Conservation (phyloP, 352 stramenopile species). For the Phytophthora chlamydospora region DNA sequence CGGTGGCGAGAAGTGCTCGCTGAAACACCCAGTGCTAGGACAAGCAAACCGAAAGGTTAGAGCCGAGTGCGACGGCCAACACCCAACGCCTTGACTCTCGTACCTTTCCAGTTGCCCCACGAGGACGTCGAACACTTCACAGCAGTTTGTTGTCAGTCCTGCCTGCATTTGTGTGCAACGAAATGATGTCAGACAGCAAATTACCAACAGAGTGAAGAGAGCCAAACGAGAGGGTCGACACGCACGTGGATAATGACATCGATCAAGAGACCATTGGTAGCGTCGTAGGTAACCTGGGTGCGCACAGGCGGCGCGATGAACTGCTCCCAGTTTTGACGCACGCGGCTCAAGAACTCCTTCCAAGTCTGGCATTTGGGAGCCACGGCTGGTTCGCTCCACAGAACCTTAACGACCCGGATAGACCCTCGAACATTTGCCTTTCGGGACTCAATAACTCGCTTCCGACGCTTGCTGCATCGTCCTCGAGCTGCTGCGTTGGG, state of each 20-base stretch:
- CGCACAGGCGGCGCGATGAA: conserved; percentile 51
- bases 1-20: conserved; percentile 46
- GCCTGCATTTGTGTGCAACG: conserved; percentile 30
- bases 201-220: neutral
- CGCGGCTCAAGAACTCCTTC: conserved; percentile 24
- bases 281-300: conserved; percentile 69
- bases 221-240: neutral
- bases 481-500: neutral
- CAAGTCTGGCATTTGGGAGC: conserved; percentile 38
- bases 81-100: conserved; percentile 1
- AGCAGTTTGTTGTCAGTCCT: conserved; percentile 36
- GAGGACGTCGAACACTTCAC: conserved; percentile 42
- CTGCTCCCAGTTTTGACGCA: conserved; percentile 37
- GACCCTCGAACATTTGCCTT: conserved; percentile 45
- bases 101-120: conserved; percentile 57
- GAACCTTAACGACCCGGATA: conserved; percentile 88
- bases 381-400: conserved; percentile 81
- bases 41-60: neutral
- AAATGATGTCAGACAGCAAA: conserved; percentile 1
- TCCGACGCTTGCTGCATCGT: conserved; percentile 18
- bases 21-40: conserved; percentile 57
- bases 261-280: conserved; percentile 56
- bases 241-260: conserved; percentile 66
- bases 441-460: conserved; percentile 76
- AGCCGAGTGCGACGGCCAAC: too few relatives aligned